A percentile compares a stretch with the other conserved stretches of the same genome.
Evolutionary conservation across 345 rosid genomes (phyloP).

Genomic region (Euphorbia tirucalli): DNA sequence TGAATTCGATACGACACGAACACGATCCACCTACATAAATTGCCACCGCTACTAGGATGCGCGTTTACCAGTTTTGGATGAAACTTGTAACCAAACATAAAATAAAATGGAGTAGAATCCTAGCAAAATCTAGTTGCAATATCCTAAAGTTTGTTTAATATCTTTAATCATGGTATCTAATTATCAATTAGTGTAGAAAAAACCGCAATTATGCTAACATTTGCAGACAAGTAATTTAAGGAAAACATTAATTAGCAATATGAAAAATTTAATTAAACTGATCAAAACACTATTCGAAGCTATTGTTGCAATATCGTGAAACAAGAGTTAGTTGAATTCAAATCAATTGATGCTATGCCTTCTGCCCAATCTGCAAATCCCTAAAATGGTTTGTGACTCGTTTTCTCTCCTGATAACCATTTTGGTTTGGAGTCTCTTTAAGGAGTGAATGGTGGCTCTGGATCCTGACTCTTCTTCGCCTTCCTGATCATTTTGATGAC

Average conservation of each 20-base stretch:
- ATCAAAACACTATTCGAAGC: background rate
- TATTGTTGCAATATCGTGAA: conserved; percentile 15
- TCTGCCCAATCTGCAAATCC: conserved; percentile 38
- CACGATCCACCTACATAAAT: too few species aligned
- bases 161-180: too few species aligned
- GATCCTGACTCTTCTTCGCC: conserved; percentile 37
- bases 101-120: too few species aligned
- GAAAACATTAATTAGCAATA: background rate
- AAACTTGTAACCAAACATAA: too few species aligned
- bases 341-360: conserved; percentile 32
- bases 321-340: conserved; percentile 3
- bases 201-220: too few species aligned
- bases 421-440: conserved; percentile 33
- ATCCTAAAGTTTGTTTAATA: too few species aligned
- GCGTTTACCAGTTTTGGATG: too few species aligned
- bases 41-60: too few species aligned
- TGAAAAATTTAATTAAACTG: background rate
- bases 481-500: conserved; percentile 9
- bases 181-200: too few species aligned
- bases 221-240: background rate
- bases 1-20: too few species aligned
- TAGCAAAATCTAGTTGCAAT: too few species aligned
- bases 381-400: conserved; percentile 30
- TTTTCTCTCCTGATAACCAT: conserved; percentile 23
- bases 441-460: conserved; percentile 30